Evolutionary conservation across 352 stramenopile genomes (phyloP).

Genomic region (Aphanomyces stellatus): DNA sequence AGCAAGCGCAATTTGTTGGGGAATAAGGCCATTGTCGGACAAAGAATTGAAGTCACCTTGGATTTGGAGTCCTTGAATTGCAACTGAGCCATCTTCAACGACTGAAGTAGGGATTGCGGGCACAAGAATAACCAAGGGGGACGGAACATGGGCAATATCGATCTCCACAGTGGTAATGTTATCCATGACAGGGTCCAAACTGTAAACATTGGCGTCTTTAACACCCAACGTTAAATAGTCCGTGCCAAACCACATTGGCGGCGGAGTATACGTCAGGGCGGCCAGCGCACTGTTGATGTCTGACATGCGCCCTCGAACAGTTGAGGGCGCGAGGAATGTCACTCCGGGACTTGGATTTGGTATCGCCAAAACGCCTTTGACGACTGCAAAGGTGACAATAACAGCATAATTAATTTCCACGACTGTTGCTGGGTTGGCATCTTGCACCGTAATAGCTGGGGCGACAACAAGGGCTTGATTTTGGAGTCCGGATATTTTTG

Average conservation of each 20-base stretch:
- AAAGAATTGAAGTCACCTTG: not conserved
- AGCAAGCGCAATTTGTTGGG: not conserved
- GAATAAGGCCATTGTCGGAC: not conserved
- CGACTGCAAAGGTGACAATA: not conserved
- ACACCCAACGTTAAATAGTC: not conserved
- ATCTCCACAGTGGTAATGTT: not conserved
- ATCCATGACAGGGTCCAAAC: not conserved
- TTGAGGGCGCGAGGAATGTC: not conserved
- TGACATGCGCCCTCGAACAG: not conserved
- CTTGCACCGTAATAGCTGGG: not conserved
- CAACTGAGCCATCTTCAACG: not conserved
- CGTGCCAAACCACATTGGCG: conserved; percentile 3
- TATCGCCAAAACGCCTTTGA: not conserved
- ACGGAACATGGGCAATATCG: not conserved
- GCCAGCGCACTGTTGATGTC: conserved; percentile 3
- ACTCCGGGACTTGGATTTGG: not conserved
- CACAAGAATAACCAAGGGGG: not conserved
- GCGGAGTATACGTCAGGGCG: not conserved
- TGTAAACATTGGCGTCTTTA: conserved; percentile 4
- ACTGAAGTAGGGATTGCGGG: not conserved
- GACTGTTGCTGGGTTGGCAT: not conserved
- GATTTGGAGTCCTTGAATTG: not conserved
- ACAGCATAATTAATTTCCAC: not conserved
- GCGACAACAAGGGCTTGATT: not conserved
- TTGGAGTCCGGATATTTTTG: not conserved